Conservation (phyloP, 2,329 filamentous ascomycete genomes). For the Fusarium mexicanum region DNA sequence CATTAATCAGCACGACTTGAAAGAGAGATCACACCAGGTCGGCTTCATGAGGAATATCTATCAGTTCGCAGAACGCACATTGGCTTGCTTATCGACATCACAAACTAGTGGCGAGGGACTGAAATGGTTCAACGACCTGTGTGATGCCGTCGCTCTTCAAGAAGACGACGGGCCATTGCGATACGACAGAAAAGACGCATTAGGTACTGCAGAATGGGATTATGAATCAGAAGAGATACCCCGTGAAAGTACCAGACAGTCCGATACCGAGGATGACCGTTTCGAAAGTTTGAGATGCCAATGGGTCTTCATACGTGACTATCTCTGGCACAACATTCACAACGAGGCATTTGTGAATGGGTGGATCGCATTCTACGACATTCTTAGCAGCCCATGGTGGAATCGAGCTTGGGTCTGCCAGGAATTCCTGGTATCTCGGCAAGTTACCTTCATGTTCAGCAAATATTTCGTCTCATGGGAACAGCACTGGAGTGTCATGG, state of each 20-base stretch:
- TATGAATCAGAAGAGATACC: too few relatives aligned
- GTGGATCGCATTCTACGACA: neutral
- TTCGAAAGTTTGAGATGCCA: too few relatives aligned
- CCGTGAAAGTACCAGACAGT: too few relatives aligned
- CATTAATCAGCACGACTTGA: fast-evolving
- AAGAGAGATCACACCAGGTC: fast-evolving
- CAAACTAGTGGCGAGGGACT: neutral
- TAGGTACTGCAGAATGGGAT: too few relatives aligned
- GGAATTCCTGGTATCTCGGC: neutral
- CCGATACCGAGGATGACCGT: too few relatives aligned
- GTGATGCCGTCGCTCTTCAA: fast-evolving
- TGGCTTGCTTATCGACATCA: neutral
- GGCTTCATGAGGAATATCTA: fast-evolving
- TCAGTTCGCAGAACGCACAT: fast-evolving
- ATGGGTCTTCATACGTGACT: fast-evolving
- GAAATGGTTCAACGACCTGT: neutral
- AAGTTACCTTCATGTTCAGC: neutral
- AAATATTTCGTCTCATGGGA: fast-evolving
- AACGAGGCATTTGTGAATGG: fast-evolving
- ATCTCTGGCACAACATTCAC: fast-evolving
- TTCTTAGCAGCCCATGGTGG: fast-evolving
- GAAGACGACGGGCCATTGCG: neutral
- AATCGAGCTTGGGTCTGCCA: neutral
- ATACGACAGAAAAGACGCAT: neutral
- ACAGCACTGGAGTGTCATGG: fast-evolving